These are phyloP conservation scores for Xylaria sp. DNA, from an alignment of 2,329 filamentous ascomycete genomes.

Conservation along the genomic window DNA sequence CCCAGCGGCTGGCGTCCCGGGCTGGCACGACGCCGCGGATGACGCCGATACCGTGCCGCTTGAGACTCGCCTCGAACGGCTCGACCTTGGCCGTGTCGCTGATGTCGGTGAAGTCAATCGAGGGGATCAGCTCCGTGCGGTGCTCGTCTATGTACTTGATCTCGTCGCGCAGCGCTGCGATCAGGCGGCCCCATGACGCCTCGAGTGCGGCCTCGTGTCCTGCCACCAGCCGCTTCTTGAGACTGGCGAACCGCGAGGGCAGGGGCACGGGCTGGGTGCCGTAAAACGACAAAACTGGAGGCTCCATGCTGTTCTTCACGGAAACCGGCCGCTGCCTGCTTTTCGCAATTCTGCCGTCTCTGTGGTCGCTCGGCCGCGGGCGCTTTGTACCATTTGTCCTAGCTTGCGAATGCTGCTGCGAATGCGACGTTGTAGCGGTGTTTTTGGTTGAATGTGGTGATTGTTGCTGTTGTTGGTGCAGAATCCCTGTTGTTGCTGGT, in stretches of 20 bases:
- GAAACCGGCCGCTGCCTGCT: conserved; percentile 48
- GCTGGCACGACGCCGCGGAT: conserved; percentile 72
- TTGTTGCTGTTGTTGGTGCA: conserved; percentile 17
- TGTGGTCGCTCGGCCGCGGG: conserved; percentile 48
- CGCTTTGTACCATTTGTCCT: conserved; percentile 46
- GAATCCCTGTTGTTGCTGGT: conserved; percentile 11
- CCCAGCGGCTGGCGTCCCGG: conserved; percentile 66
- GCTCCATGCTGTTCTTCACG: conserved; percentile 56
- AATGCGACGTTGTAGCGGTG: conserved; percentile 11
- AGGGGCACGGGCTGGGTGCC: conserved; percentile 68
- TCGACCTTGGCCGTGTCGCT: conserved; percentile 60
- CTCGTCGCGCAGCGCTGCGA: conserved; percentile 63
- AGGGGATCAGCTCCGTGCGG: conserved; percentile 65
- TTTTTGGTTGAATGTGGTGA: conserved; percentile 14
- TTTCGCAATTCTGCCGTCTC: conserved; percentile 49
- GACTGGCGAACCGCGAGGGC: conserved; percentile 66
- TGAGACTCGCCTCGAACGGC: conserved; percentile 67
- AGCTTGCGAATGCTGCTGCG: conserved; percentile 13
- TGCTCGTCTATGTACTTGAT: conserved; percentile 63
- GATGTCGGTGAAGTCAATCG: conserved; percentile 65
- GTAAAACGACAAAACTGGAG: conserved; percentile 67
- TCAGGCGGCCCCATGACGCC: conserved; percentile 65
- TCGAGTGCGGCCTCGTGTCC: conserved; percentile 66
- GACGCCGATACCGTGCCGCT: conserved; percentile 72
- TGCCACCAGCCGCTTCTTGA: conserved; percentile 65